These are phyloP conservation scores for Colletotrichum sp. DNA, from an alignment of 2,329 filamentous ascomycete species.

Conservation along the genomic window DNA sequence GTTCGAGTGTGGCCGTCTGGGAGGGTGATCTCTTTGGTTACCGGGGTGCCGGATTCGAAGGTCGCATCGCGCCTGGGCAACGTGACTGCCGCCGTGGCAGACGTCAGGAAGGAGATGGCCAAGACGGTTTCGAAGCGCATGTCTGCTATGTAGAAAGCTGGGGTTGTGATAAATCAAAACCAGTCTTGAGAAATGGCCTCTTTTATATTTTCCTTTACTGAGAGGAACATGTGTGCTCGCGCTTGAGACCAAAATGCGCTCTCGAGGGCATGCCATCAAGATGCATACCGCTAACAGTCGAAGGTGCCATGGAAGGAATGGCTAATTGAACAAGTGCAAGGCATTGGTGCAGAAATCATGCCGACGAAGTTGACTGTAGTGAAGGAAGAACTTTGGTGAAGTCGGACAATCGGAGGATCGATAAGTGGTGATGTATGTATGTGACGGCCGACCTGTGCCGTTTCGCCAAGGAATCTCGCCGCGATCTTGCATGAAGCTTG, in stretches of 20 bases:
- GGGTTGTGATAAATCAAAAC: neutral
- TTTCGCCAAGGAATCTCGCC: neutral
- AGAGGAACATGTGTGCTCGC: neutral
- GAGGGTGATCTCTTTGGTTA: neutral
- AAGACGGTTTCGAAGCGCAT: neutral
- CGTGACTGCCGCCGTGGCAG: neutral
- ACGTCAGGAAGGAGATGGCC: neutral
- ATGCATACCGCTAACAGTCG: neutral
- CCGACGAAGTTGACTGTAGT: neutral
- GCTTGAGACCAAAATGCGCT: neutral
- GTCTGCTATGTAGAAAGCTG: neutral
- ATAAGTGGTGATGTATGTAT: neutral
- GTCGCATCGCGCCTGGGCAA: neutral
- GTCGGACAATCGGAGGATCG: neutral
- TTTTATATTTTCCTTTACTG: neutral
- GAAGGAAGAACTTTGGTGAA: neutral
- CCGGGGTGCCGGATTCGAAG: neutral
- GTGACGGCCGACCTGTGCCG: neutral
- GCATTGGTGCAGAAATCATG: neutral
- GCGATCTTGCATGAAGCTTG: neutral
- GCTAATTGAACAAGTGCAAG: neutral
- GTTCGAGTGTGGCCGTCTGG: neutral
- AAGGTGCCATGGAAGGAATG: neutral
- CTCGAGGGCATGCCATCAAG: neutral
- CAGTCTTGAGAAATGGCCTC: neutral